Conservation (phyloP, 2,329 filamentous ascomycete species). For the Trichoderma brevicompactum region DNA sequence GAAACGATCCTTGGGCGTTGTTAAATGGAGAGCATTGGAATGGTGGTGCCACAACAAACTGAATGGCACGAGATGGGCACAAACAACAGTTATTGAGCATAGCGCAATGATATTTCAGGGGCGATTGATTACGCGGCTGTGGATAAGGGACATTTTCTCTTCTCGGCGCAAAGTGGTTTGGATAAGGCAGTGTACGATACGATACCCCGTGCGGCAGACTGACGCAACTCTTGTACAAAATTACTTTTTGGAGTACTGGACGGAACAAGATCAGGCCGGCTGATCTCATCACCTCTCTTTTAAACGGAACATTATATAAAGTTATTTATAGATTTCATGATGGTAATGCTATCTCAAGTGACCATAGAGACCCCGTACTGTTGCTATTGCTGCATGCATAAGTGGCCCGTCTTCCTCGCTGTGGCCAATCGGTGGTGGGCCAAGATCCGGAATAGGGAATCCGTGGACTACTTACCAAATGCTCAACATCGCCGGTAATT, state of each 20-base stretch:
- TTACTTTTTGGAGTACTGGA: slow-evolving; percentile 7
- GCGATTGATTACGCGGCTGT: slow-evolving; percentile 18
- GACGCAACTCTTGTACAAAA: slow-evolving; percentile 20
- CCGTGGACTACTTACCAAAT: neutral
- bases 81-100: neutral
- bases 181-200: slow-evolving; percentile 28
- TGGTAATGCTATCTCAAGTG: neutral
- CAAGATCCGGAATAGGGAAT: slow-evolving; percentile 18
- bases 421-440: slow-evolving; percentile 8
- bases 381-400: neutral
- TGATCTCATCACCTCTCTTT: slow-evolving; percentile 26
- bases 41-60: slow-evolving; percentile 16
- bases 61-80: neutral
- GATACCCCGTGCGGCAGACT: slow-evolving; percentile 17
- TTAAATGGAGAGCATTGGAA: slow-evolving; percentile 39
- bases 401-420: neutral
- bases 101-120: neutral
- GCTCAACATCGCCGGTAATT: neutral
- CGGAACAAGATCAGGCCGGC: neutral
- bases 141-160: slow-evolving; percentile 9
- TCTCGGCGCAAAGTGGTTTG: slow-evolving; percentile 22
- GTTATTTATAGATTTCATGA: slow-evolving; percentile 7
- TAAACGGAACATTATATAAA: neutral
- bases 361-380: neutral
- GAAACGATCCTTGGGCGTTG: slow-evolving; percentile 39